Evolutionary conservation across 768 basidiomycete species (phyloP).

Genomic region (Coprinopsis sp.): DNA sequence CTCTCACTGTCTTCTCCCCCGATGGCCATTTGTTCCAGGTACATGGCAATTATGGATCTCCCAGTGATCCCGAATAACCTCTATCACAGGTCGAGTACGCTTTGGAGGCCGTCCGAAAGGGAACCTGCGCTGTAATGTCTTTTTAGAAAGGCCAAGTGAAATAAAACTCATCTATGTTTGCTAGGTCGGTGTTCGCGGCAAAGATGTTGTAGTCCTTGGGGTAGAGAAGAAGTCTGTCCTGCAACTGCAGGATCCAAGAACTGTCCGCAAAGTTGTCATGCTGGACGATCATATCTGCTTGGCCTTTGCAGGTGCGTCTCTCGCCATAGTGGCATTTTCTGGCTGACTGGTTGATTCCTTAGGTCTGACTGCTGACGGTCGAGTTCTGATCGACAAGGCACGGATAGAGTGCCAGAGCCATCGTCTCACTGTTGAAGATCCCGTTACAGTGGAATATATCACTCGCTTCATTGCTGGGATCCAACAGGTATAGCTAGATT

Average conservation of each 20-base stretch:
- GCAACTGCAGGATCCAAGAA: slow-evolving; percentile 96
- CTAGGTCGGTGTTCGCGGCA: slow-evolving; percentile 93
- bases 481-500: slow-evolving; percentile 70
- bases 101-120: slow-evolving; percentile 93
- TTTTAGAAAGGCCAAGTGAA: neutral
- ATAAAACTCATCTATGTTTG: neutral
- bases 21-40: slow-evolving; percentile 99
- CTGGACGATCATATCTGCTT: slow-evolving; percentile 96
- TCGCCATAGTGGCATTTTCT: slow-evolving; percentile 1
- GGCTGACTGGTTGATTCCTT: slow-evolving; percentile 5
- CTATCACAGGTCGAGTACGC: slow-evolving; percentile 90
- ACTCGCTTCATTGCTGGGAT: slow-evolving; percentile 98
- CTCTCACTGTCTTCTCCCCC: slow-evolving; percentile 96
- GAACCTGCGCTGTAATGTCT: slow-evolving; percentile 84
- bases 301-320: slow-evolving; percentile 84
- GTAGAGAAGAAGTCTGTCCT: slow-evolving; percentile 99
- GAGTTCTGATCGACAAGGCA: slow-evolving; percentile 96
- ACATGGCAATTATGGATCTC: slow-evolving; percentile 13
- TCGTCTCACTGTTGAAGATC: slow-evolving; percentile 95
- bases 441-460: slow-evolving; percentile 97
- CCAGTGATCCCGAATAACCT: slow-evolving; percentile 10
- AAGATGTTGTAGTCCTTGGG: slow-evolving; percentile 91
- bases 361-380: slow-evolving; percentile 97
- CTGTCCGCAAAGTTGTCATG: slow-evolving; percentile 97
- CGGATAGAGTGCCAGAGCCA: slow-evolving; percentile 97